Conservation (phyloP, 192 early-diverging fungal genomes). For the Gonapodya sp. region DNA sequence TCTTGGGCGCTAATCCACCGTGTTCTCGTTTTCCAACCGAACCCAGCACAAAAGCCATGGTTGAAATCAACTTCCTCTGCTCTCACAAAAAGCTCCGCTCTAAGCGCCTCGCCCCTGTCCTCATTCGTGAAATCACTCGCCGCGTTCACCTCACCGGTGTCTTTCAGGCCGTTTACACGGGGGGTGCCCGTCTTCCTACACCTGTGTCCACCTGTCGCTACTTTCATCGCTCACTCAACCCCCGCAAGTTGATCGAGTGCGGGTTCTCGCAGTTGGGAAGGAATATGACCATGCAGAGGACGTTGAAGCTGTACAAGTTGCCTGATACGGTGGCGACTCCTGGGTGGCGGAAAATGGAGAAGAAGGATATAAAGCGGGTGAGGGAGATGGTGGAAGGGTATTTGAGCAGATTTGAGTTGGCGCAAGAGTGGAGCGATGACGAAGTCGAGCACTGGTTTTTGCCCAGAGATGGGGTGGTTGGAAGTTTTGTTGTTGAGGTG, state of each 20-base stretch:
- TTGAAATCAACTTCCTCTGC: conserved; percentile 98
- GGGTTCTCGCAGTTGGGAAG: conserved; percentile 76
- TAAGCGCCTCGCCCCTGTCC: conserved; percentile 87
- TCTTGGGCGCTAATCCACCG: too few relatives aligned
- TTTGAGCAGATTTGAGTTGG: conserved; percentile 46
- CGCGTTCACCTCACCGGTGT: conserved; percentile 82
- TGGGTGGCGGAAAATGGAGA: conserved; percentile 71
- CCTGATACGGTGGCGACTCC: conserved; percentile 43
- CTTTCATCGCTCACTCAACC: conserved; percentile 89
- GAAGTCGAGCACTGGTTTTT: conserved; percentile 89
- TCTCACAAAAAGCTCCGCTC: conserved; percentile 90
- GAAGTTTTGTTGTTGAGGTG: conserved; percentile 89
- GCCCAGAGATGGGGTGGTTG: conserved; percentile 74
- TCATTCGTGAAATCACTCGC: conserved; percentile 96
- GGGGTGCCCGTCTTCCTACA: conserved; percentile 81
- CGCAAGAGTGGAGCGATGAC: conserved; percentile 68
- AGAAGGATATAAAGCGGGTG: conserved; percentile 65
- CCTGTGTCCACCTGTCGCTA: conserved; percentile 76
- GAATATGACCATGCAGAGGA: conserved; percentile 60
- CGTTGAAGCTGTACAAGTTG: conserved; percentile 63
- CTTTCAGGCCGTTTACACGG: conserved; percentile 98
- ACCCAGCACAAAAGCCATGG: conserved; percentile 46
- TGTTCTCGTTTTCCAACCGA: too few relatives aligned
- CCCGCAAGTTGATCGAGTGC: conserved; percentile 87
- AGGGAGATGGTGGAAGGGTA: conserved; percentile 66